A percentile compares a stretch with the other conserved stretches of the same genome.
Conservation (phyloP, 1,139 yeast genomes). For the Magnusiomyces tetraspermus region DNA sequence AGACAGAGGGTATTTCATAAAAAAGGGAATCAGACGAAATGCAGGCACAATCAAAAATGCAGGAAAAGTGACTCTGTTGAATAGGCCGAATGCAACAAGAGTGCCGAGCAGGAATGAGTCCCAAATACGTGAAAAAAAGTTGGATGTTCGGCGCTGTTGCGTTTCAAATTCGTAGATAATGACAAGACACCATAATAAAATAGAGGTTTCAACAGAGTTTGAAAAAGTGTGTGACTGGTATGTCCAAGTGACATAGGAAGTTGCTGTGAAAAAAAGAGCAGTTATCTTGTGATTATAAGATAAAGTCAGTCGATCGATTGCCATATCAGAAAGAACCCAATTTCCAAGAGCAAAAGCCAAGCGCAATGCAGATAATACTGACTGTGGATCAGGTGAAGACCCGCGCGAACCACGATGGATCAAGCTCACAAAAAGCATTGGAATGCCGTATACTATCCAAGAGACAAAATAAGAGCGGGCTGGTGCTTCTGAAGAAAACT, state of each 20-base stretch:
- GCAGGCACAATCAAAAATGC: conserved; percentile 62
- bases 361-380: conserved; percentile 50
- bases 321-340: conserved; percentile 50
- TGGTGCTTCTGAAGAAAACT: conserved; percentile 49
- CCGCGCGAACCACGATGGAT: conserved; percentile 12
- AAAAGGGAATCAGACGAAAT: conserved; percentile 22
- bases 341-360: conserved; percentile 47
- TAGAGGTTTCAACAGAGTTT: conserved; percentile 70
- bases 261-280: conserved; percentile 54
- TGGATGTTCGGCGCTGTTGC: conserved; percentile 15
- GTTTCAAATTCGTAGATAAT: conserved; percentile 31
- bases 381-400: conserved; percentile 24
- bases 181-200: conserved; percentile 49
- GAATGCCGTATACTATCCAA: conserved; percentile 55
- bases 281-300: conserved; percentile 56
- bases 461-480: conserved; percentile 70
- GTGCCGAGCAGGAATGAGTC: conserved; percentile 42
- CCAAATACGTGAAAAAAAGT: conserved; percentile 23
- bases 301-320: conserved; percentile 40
- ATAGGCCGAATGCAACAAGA: conserved; percentile 55
- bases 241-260: conserved; percentile 71
- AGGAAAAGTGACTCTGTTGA: conserved; percentile 77
- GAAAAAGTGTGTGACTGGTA: conserved; percentile 85
- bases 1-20: conserved; percentile 23
- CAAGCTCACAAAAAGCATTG: conserved; percentile 35